Base-by-base conservation (phyloP, 2,329 filamentous ascomycete species). In the Neoscytalidium dimidiatum region DNA sequence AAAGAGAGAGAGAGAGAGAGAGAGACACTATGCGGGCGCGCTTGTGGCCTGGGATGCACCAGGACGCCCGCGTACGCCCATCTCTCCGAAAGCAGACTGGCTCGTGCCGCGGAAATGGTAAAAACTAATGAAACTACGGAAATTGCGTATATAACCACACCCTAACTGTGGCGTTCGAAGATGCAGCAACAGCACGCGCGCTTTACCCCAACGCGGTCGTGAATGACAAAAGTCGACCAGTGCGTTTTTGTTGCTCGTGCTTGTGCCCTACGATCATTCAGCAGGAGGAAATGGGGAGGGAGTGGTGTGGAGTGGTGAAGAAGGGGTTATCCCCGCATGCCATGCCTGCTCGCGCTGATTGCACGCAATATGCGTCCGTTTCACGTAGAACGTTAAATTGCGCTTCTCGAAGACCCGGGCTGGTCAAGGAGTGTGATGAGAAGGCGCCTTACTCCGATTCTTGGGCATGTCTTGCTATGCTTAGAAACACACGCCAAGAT, bases 311-410 rank as follows among this genome's bases (percentile, higher is more conserved):
- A 7, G 14, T 5, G 14, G n/a, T 8, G 23, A 17, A 29, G 46
- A 49, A 49, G 46, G 46, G 49, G 28, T n/a, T 21, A 35, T 19
- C 49, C 48, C 49, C 49, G 35, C 49, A 52, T 5, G 14, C 8
- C 6, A 52, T 52, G 49, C 49, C 23, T 52, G 49, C 7, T 33
- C 49, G 28, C 28, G 4, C 6, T 52, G 4, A 35, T 52, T 58
- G 21, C 56, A 26, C 28, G 21, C 41, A 60, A 60, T 60, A 60
- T 60, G 38, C 41, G 56, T 41, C 19, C 4, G 56, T 60, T 60
- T 60, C 56, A 60, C 23, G 13, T 60, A 60, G 23, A 60, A 60
- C 19, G 38, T 13, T 58, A 13, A 26, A 9, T 17, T 23, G n/a
- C 23, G 35, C 6, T 43, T 44, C 35, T 29, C 23, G 35, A 58